Base-by-base conservation (phyloP, 768 basidiomycete species). In the Mycena belliarum region DNA sequence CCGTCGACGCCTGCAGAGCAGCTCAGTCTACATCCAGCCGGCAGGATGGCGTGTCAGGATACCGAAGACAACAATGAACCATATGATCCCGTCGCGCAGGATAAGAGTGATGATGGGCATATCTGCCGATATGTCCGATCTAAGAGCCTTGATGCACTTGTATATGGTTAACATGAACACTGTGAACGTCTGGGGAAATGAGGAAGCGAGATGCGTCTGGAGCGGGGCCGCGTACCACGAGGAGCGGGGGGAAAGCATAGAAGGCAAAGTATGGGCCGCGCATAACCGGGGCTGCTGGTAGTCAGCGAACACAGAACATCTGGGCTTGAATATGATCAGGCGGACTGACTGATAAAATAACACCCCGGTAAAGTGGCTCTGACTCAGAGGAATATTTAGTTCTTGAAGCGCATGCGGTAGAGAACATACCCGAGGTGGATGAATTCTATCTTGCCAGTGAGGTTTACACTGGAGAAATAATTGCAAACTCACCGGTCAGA, bases 361-460 rank as follows among this genome's bases (percentile, higher is more conserved):
- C 55, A 57, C 14, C 55, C 55, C 1, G 48, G 55, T 26, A 57
- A 49, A 20, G 21, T 2, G 23, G 49, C 49, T 21, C 55, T 57
- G 21, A 42, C 49, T 21, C 55, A 50, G 21, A 16, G 16, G 1
- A 3, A 49, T 15, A 18, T 12, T 35, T 15, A 29, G 20, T 10
- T 16, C 2, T 23, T 8, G 21, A 33, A 15, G 28, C 6, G 14
- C 11, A 15, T 4, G 16, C 24, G 10, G 42, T 24, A 8, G 12
- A 12, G 21, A 14, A 7, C 40, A 18, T 33, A 57, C 55, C 55
- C 55, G 9, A 44, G 37, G 18, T 49, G 48, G 20, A 57, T 24
- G 18, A 57, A 57, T 11, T 57, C 55, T 52, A 15, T 25, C 10
- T 2, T 5, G 3, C 24, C 12, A 10, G 8, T 50, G 24, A 50